phyloP scores from a whole-genome alignment of 495 filamentous ascomycete species.

The Niebla homalea region DNA sequence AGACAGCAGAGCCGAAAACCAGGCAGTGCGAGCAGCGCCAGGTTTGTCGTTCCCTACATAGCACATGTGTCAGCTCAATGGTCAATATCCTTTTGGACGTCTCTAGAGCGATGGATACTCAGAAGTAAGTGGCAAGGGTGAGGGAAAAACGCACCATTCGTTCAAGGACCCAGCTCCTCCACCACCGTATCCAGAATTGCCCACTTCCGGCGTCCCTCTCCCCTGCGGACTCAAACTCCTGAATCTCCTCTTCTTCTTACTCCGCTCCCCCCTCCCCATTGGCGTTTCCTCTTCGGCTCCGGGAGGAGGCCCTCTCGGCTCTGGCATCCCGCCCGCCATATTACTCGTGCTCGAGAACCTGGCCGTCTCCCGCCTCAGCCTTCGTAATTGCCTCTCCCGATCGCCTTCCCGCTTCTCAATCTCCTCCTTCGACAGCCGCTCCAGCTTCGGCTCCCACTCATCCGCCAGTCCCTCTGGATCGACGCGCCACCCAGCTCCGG shows the following conservation, averaged over 20 bases:
- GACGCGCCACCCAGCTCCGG: conserved; percentile 85
- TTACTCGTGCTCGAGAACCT: conserved; percentile 76
- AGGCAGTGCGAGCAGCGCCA: conserved; percentile 90
- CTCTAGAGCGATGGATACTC: too few relatives aligned
- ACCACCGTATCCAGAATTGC: conserved; percentile 48
- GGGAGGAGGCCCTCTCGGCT: conserved; percentile 27
- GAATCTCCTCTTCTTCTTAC: conserved; percentile 88
- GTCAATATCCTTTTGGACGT: background rate
- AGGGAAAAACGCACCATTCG: conserved; percentile 41
- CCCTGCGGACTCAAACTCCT: conserved; percentile 71
- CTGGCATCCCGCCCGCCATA: conserved; percentile 52
- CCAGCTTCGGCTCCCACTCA: conserved; percentile 91
- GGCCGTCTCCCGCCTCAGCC: conserved; percentile 81
- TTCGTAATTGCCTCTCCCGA: conserved; percentile 75
- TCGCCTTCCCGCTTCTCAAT: conserved; percentile 97
- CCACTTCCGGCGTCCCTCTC: conserved; percentile 62
- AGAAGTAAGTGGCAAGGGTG: too few relatives aligned
- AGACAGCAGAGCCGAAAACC: conserved; percentile 79
- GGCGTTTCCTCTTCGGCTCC: conserved; percentile 39
- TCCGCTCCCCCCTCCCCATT: conserved; percentile 76
- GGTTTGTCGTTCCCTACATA: conserved; percentile 52
- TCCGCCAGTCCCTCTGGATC: conserved; percentile 79
- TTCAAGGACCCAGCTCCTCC: conserved; percentile 58
- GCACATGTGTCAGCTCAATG: conserved; percentile 8
- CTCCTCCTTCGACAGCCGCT: conserved; percentile 82